phyloP scores from a whole-genome alignment of 139 green algal genomes.

The Micractinium conductrix region DNA sequence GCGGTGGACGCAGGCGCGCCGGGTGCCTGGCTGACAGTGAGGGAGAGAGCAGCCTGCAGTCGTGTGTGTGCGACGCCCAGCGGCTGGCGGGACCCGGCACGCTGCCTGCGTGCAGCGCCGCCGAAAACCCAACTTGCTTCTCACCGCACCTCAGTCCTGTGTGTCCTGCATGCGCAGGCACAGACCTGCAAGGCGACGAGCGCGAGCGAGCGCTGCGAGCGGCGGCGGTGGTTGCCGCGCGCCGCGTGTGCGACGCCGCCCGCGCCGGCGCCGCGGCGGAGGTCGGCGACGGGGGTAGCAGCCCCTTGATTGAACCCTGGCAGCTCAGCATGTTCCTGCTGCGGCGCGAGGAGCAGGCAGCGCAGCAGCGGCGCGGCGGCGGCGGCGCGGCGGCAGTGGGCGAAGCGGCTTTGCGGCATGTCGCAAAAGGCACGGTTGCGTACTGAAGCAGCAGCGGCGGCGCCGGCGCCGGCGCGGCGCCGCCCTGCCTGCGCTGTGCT shows the following conservation, averaged over 20 bases:
- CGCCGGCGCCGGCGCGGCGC: too few relatives aligned
- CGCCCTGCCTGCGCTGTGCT: too few relatives aligned
- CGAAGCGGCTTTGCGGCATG: background rate
- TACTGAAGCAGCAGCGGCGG: background rate
- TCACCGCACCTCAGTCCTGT: too few relatives aligned
- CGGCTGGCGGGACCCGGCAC: too few relatives aligned
- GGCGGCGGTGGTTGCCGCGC: constrained; percentile 23
- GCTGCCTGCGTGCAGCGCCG: too few relatives aligned
- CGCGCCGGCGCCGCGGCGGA: constrained; percentile 3
- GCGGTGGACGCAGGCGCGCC: constrained; percentile 20
- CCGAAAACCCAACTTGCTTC: too few relatives aligned
- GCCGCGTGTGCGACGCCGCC: background rate
- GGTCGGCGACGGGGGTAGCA: background rate
- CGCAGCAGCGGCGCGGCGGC: constrained; percentile 5
- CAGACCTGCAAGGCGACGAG: constrained; percentile 39
- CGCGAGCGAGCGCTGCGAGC: constrained; percentile 46
- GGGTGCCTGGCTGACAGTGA: too few relatives aligned
- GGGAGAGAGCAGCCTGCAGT: too few relatives aligned
- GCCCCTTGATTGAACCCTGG: constrained; percentile 2
- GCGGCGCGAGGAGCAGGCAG: constrained; percentile 11
- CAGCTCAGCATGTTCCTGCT: constrained; percentile 45
- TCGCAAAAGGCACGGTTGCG: background rate
- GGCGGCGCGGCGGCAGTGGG: background rate
- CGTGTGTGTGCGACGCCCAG: too few relatives aligned
- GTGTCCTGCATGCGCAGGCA: background rate